Conservation (phyloP, 305 asterid genomes). For the Fraxinus floribunda region DNA sequence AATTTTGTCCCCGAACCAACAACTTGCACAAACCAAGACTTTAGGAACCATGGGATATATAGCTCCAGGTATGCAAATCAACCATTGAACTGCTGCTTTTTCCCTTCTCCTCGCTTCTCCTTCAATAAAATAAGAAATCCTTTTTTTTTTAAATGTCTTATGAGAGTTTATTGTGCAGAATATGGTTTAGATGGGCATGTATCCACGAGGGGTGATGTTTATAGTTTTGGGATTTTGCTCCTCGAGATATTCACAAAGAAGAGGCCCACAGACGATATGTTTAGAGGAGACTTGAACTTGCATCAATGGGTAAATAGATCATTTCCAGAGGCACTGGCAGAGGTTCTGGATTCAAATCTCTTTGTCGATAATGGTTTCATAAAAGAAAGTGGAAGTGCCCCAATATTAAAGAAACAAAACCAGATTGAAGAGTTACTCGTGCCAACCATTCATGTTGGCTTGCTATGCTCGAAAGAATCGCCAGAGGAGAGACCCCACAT, state of each 20-base stretch:
- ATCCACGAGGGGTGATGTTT: conserved; percentile 38
- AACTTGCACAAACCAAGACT: conserved; percentile 24
- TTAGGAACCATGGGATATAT: conserved; percentile 47
- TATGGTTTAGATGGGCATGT: conserved; percentile 36
- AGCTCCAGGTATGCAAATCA: conserved; percentile 39
- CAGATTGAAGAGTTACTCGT: conserved; percentile 18
- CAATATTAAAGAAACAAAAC: neutral
- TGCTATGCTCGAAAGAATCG: conserved; percentile 34
- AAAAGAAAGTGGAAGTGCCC: conserved; percentile 3
- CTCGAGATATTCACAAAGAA: conserved; percentile 46
- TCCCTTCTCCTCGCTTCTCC: neutral
- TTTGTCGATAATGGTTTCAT: neutral
- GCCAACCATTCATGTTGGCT: conserved; percentile 30
- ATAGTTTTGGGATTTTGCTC: conserved; percentile 45
- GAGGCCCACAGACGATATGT: conserved; percentile 40
- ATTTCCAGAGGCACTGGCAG: conserved; percentile 31
- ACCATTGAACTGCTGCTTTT: neutral
- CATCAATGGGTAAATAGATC: conserved; percentile 36
- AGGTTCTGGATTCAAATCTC: conserved; percentile 34
- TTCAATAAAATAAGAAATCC: neutral
- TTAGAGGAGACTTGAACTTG: conserved; percentile 32
- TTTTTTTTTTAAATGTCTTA: neutral
- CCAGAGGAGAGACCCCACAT: conserved; percentile 34
- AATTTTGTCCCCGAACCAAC: conserved; percentile 28
- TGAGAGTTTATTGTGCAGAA: conserved; percentile 29